Evolutionary conservation across 345 rosid species (phyloP).

Genomic region (Lepidium sativum): DNA sequence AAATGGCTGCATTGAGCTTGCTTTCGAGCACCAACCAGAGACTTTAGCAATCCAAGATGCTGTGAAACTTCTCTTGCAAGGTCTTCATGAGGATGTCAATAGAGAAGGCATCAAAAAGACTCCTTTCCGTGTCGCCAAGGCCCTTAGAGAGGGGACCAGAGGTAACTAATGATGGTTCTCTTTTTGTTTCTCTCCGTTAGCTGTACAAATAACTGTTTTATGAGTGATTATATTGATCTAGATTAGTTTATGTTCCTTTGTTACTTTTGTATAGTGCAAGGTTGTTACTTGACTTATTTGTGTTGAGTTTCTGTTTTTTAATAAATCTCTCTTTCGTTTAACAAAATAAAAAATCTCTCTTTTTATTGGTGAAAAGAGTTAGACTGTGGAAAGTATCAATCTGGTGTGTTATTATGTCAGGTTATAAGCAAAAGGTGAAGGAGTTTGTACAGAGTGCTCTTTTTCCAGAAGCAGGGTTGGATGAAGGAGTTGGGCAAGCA

Average conservation of each 20-base stretch:
- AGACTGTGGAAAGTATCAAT: not conserved
- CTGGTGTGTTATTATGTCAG: constrained; percentile 29
- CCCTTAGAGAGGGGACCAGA: constrained; percentile 75
- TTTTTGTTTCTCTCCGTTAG: not conserved
- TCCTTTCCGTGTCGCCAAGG: constrained; percentile 92
- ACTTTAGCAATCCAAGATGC: constrained; percentile 69
- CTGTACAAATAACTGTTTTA: not conserved
- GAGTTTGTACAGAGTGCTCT: constrained; percentile 80
- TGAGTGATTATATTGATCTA: not conserved
- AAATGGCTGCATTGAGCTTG: constrained; percentile 33
- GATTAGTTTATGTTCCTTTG: not conserved
- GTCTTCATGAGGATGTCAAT: constrained; percentile 67
- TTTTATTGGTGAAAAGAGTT: not conserved
- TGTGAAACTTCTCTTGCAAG: constrained; percentile 71
- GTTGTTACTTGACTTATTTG: not conserved
- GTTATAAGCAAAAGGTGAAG: constrained; percentile 63
- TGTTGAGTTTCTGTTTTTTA: not conserved
- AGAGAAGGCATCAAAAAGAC: constrained; percentile 90
- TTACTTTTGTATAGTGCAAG: not conserved
- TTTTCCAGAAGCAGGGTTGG: constrained; percentile 85
- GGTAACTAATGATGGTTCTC: constrained; percentile 30
- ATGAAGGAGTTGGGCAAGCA: constrained; percentile 59
- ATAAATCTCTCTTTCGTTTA: not conserved
- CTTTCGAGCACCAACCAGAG: constrained; percentile 51
- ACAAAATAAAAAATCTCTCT: not conserved